Percentiles rank a stretch among this genome's conserved stretches.
phyloP scores from a whole-genome alignment of 139 green algal species.

The Mesotaenium endlicherianum region DNA sequence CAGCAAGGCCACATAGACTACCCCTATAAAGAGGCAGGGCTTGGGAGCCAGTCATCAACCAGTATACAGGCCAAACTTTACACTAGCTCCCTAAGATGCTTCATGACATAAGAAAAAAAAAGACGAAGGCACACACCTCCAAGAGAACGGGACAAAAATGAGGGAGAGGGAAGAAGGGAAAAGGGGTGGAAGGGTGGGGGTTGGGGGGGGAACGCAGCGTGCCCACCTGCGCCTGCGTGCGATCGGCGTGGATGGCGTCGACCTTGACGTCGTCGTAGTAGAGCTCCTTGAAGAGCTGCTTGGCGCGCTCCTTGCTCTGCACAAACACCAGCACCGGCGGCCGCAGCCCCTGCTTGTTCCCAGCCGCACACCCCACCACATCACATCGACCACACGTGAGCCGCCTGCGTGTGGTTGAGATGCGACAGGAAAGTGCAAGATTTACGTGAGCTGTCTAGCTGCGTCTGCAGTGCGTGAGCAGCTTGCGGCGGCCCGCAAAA shows the following conservation, averaged over 20 bases:
- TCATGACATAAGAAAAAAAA: slow-evolving; percentile 1
- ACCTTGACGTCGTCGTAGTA: slow-evolving; percentile 78
- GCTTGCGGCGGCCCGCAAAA: too few relatives aligned
- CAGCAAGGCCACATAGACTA: too few relatives aligned
- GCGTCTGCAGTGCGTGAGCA: too few relatives aligned
- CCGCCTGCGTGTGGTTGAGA: too few relatives aligned
- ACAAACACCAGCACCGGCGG: slow-evolving; percentile 92
- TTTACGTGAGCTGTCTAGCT: too few relatives aligned
- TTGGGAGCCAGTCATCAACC: too few relatives aligned
- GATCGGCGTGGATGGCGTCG: slow-evolving; percentile 76
- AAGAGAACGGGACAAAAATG: background rate
- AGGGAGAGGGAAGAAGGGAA: background rate
- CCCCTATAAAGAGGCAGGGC: too few relatives aligned
- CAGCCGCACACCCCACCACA: too few relatives aligned
- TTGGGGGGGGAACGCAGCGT: background rate
- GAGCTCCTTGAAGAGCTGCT: slow-evolving; percentile 74
- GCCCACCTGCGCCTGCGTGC: slow-evolving; percentile 46
- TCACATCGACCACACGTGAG: too few relatives aligned
- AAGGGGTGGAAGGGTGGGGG: background rate
- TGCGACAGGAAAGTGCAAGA: too few relatives aligned
- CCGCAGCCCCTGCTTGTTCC: slow-evolving; percentile 62
- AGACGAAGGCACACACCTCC: background rate
- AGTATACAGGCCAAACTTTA: too few relatives aligned
- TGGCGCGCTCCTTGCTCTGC: slow-evolving; percentile 79
- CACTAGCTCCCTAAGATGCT: too few relatives aligned